Conservation (phyloP, 1,139 yeast species). For the Saccharomycopsis crataegensis region DNA sequence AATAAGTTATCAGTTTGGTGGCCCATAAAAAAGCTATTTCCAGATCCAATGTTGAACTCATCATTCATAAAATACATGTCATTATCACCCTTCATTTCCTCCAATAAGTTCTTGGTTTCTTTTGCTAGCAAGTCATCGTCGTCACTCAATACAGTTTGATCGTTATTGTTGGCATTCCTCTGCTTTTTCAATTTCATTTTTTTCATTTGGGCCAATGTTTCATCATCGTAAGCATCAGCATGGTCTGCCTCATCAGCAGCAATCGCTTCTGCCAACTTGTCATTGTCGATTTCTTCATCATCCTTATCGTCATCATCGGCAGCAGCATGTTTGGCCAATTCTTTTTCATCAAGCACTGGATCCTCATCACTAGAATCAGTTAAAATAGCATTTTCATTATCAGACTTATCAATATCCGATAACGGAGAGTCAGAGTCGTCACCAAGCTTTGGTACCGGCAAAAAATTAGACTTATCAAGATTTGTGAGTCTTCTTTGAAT, state of each 20-base stretch:
- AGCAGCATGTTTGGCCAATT: constrained; percentile 24
- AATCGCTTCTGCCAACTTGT: constrained; percentile 29
- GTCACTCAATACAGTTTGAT: constrained; percentile 18
- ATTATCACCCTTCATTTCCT: constrained; percentile 19
- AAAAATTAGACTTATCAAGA: constrained; percentile 34
- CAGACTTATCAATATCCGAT: constrained; percentile 3
- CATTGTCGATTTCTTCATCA: constrained; percentile 31
- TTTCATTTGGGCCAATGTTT: constrained; percentile 18
- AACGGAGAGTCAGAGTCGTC: constrained; percentile 17
- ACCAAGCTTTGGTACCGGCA: constrained; percentile 22
- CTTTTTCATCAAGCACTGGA: constrained; percentile 28
- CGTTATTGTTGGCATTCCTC: constrained; percentile 3
- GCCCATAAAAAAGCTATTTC: neutral
- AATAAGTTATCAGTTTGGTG: neutral
- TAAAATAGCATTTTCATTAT: constrained; percentile 17
- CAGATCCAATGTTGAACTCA: neutral
- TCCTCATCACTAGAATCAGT: constrained; percentile 17
- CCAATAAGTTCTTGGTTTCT: constrained; percentile 16
- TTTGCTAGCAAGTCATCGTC: constrained; percentile 20
- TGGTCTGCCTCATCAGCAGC: constrained; percentile 29
- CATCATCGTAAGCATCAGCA: constrained; percentile 23
- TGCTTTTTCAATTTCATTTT: neutral
- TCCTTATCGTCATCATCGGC: constrained; percentile 46
- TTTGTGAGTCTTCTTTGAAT: constrained; percentile 29
- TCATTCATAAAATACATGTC: constrained; percentile 19